phyloP scores from a whole-genome alignment of 805 yeast genomes.

The Candida manassasensis region DNA sequence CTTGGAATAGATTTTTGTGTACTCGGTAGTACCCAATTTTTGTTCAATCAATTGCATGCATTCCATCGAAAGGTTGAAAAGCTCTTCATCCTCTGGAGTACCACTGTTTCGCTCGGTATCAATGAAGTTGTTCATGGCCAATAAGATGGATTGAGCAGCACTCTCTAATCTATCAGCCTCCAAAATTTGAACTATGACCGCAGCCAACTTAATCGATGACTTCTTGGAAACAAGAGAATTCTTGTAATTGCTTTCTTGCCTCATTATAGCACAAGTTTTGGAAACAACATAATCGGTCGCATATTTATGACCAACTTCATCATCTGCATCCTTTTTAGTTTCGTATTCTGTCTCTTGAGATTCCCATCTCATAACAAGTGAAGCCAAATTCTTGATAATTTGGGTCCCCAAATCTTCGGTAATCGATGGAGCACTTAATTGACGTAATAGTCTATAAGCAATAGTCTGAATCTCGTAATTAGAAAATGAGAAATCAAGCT shows the following conservation, averaged over 20 bases:
- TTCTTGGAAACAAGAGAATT: conserved; percentile 58
- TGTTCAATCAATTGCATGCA: conserved; percentile 63
- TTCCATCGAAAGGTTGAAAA: conserved; percentile 53
- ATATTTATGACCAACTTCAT: conserved; percentile 24
- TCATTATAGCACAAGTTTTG: conserved; percentile 58
- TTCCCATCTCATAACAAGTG: conserved; percentile 61
- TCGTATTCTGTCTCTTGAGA: conserved; percentile 33
- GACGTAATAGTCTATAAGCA: conserved; percentile 66
- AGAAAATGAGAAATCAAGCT: conserved; percentile 28
- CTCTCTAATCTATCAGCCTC: conserved; percentile 34
- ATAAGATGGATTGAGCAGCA: conserved; percentile 46
- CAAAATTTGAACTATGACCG: conserved; percentile 55
- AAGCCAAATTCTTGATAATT: conserved; percentile 61
- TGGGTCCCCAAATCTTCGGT: conserved; percentile 59
- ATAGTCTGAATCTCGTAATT: conserved; percentile 58
- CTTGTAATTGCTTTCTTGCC: conserved; percentile 56
- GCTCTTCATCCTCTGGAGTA: conserved; percentile 46
- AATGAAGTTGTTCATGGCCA: conserved; percentile 48
- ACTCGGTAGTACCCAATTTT: conserved; percentile 68
- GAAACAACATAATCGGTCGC: conserved; percentile 59
- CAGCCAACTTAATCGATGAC: conserved; percentile 64
- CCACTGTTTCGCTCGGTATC: conserved; percentile 37
- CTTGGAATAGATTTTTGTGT: conserved; percentile 52
- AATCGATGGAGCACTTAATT: conserved; percentile 74
- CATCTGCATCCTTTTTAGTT: conserved; percentile 10